Conservation (phyloP, 768 basidiomycete genomes). For the Dacryopinax spathularia region DNA sequence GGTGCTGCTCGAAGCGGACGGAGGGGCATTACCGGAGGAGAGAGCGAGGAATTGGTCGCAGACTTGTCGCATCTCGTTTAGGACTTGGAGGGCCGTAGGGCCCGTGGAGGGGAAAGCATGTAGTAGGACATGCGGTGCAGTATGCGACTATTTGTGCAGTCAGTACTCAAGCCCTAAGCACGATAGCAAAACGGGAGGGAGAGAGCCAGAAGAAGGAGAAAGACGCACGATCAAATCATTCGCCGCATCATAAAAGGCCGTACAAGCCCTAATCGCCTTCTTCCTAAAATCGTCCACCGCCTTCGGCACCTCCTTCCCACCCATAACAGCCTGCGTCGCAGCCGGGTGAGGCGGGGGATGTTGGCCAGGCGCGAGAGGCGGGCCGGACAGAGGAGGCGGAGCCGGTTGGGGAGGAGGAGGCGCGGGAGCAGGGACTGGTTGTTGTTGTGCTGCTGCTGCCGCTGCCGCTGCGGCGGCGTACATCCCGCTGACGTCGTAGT, state of each 20-base stretch:
- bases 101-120: background rate
- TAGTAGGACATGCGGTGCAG: background rate
- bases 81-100: slow-evolving; percentile 1
- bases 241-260: background rate
- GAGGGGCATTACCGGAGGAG: background rate
- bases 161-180: too few species aligned
- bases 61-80: slow-evolving; percentile 3
- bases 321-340: background rate
- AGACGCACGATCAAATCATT: background rate
- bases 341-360: background rate
- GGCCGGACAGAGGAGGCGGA: too few species aligned
- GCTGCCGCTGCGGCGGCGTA: too few species aligned
- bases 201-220: background rate
- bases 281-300: slow-evolving; percentile 1
- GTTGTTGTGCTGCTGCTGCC: too few species aligned
- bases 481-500: too few species aligned
- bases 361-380: background rate
- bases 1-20: too few species aligned
- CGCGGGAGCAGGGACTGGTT: too few species aligned
- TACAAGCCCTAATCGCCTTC: background rate
- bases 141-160: background rate
- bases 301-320: background rate
- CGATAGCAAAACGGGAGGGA: too few species aligned
- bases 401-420: too few species aligned
- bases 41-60: background rate